Evolutionary conservation across 345 rosid species (phyloP).

Genomic region (Theobroma cacao): DNA sequence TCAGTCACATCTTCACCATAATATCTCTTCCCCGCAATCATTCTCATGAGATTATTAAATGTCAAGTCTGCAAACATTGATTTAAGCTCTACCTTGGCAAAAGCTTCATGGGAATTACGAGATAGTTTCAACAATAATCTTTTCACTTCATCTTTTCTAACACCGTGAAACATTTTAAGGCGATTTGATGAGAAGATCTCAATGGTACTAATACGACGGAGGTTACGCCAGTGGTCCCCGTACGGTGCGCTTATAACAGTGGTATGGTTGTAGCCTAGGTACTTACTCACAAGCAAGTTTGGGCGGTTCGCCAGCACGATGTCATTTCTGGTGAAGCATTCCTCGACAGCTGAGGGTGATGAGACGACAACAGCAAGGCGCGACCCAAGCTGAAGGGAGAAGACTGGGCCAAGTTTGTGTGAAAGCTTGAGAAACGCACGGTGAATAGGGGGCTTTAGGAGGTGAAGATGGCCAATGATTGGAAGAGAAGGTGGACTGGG

Average conservation of each 20-base stretch:
- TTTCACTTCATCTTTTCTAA: constrained; percentile 40
- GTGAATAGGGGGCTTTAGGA: constrained; percentile 42
- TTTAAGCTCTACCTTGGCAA: constrained; percentile 37
- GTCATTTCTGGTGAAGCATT: constrained; percentile 58
- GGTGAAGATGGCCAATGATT: constrained; percentile 57
- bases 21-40: constrained; percentile 46
- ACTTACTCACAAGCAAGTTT: constrained; percentile 18
- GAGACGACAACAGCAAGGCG: constrained; percentile 33
- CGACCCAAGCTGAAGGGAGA: constrained; percentile 38
- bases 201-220: constrained; percentile 40
- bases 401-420: constrained; percentile 33
- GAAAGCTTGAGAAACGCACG: constrained; percentile 31
- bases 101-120: neutral
- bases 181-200: constrained; percentile 42
- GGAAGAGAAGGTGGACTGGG: constrained; percentile 50
- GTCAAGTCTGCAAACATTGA: constrained; percentile 29
- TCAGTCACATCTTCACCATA: constrained; percentile 35
- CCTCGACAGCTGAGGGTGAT: constrained; percentile 29
- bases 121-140: constrained; percentile 30
- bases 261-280: constrained; percentile 40
- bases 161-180: constrained; percentile 18
- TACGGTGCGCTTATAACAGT: constrained; percentile 29
- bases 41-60: constrained; percentile 40
- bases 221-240: constrained; percentile 62
- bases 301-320: constrained; percentile 55